Evolutionary conservation across 108 stramenopile genomes (phyloP), one percentile per base, ranked within the genome.

Genomic region (Cyclostephanos invisitatus): DNA sequence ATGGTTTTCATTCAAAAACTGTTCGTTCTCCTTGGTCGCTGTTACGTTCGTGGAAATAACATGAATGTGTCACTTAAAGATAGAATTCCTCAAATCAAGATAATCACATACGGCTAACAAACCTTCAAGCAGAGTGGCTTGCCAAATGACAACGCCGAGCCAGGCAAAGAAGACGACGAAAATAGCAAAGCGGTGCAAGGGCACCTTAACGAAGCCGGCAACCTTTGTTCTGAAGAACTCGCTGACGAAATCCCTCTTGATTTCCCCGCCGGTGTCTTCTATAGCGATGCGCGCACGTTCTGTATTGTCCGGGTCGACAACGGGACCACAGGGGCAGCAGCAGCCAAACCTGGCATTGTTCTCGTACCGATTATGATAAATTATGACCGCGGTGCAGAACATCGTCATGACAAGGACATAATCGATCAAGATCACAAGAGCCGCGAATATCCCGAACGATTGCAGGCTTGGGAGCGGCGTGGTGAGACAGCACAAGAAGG

Each of bases 341-440:
- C 75, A 76, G 22, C 80, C 76, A 49, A 73, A 78, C 27, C 64
- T 67, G 11, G 64, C 55, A 12, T 32, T 49, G 27, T 59, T 24
- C 47, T 86, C 85, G 36, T 64, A 83, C 0, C 75, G 65, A 53
- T 83, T 59, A 68, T 86, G 85, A 56, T 81, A 86, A 70, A 86
- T 83, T 17, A 86, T 80, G 18, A 81, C 80, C 12, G 82, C 82
- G 12, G 85, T 83, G 62, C 85, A 86, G 62, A 83, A 86, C 37
- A 83, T 64, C n/a, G 75, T 80, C 85, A 86, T 86, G 10, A 86
- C 85, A 35, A 86, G 68, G 29, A 81, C 77, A 44, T 86, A 86
- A 54, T 86, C 85, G 46, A 83, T 72, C 18, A 83, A 74, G 20
- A 86, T 86, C 17, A 86, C 85, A 2, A 83, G 55, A 5, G 83